Conservation (phyloP, 2,329 filamentous ascomycete species). For the Thelonectria olida region DNA sequence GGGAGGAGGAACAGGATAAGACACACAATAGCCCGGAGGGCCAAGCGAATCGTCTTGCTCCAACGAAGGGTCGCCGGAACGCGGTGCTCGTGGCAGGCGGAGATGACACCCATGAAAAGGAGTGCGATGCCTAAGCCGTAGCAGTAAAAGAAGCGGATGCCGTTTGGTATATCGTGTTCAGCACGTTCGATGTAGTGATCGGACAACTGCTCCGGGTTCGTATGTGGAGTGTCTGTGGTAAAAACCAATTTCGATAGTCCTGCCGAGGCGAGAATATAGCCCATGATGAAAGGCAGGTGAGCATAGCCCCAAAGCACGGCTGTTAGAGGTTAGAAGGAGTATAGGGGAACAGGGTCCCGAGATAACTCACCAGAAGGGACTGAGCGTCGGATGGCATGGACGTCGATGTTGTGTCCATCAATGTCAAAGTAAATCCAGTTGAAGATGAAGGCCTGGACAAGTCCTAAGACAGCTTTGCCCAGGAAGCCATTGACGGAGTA, state of each 20-base stretch:
- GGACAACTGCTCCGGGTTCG: slow-evolving; percentile 59
- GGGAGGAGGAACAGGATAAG: slow-evolving; percentile 65
- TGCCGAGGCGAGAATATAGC: slow-evolving; percentile 67
- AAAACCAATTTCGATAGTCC: slow-evolving; percentile 68
- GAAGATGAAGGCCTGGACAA: slow-evolving; percentile 66
- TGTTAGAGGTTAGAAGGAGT: slow-evolving; percentile 24
- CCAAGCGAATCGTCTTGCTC: slow-evolving; percentile 59
- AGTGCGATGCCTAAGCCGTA: slow-evolving; percentile 66
- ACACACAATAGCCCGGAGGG: slow-evolving; percentile 59
- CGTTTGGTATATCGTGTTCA: slow-evolving; percentile 58
- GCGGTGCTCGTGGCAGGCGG: slow-evolving; percentile 65
- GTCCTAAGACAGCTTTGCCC: slow-evolving; percentile 68
- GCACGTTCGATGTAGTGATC: slow-evolving; percentile 59
- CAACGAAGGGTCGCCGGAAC: slow-evolving; percentile 58
- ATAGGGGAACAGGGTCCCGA: background rate
- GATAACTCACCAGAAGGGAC: slow-evolving; percentile 49
- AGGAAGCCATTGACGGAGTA: slow-evolving; percentile 64
- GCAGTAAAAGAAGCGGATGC: slow-evolving; percentile 71
- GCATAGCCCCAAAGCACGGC: slow-evolving; percentile 63
- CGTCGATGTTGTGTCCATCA: slow-evolving; percentile 63
- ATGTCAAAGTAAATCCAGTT: slow-evolving; percentile 74
- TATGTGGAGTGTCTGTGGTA: slow-evolving; percentile 60
- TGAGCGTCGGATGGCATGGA: slow-evolving; percentile 69
- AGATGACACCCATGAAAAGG: slow-evolving; percentile 63
- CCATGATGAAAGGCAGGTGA: slow-evolving; percentile 71